These are phyloP conservation scores for Heliosperma pusillum DNA, from an alignment of 148 eudicot genomes.

Conservation along the genomic window DNA sequence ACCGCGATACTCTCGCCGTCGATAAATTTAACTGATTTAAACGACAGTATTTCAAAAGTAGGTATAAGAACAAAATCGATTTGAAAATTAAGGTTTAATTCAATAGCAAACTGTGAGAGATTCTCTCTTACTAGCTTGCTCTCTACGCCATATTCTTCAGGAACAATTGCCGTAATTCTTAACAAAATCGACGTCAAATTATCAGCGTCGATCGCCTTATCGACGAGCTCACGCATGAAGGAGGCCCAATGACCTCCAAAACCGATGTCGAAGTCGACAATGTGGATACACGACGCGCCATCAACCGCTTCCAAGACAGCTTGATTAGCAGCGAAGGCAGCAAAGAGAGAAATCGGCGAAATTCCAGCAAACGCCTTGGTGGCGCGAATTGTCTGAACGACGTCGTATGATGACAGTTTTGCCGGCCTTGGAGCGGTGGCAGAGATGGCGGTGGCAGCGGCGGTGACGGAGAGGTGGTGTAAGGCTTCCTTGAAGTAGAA, in stretches of 20 bases:
- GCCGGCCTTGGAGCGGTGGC: constrained; percentile 26
- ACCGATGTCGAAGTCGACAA: constrained; percentile 86
- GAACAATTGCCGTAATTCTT: constrained; percentile 68
- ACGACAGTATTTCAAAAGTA: constrained; percentile 57
- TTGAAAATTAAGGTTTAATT: constrained; percentile 60
- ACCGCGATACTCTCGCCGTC: constrained; percentile 67
- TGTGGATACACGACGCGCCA: constrained; percentile 55
- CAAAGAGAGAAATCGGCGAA: constrained; percentile 76
- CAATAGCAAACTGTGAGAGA: constrained; percentile 64
- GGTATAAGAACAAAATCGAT: constrained; percentile 54
- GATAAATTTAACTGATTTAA: constrained; percentile 56
- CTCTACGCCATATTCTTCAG: constrained; percentile 59
- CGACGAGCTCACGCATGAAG: constrained; percentile 70
- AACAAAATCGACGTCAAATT: constrained; percentile 44
- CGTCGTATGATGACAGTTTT: constrained; percentile 41
- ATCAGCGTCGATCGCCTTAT: constrained; percentile 31
- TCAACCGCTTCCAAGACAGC: constrained; percentile 82
- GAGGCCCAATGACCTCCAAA: constrained; percentile 96
- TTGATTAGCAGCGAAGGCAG: constrained; percentile 86
- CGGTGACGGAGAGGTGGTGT: constrained; percentile 38
- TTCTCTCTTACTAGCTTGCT: constrained; percentile 67
- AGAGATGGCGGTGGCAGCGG: constrained; percentile 4
- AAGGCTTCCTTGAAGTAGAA: constrained; percentile 91
- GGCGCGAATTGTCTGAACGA: constrained; percentile 72
- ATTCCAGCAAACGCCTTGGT: constrained; percentile 59